Evolutionary conservation across 2,329 filamentous ascomycete species (phyloP), one percentile per base, ranked within the genome.

Genomic region (Taxawa tesnikishii): DNA sequence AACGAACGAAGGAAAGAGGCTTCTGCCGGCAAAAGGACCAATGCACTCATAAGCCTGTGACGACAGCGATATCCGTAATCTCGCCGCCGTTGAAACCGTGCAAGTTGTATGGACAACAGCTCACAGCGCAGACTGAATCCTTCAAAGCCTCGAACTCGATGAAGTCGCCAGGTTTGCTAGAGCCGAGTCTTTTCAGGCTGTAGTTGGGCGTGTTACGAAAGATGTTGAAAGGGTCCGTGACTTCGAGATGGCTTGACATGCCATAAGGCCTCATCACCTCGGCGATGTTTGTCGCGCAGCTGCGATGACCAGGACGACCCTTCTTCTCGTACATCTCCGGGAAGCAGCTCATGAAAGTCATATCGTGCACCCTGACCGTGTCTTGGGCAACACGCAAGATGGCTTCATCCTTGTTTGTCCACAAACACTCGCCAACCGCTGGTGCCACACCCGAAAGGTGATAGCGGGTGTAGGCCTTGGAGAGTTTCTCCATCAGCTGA

Each of bases 161-260:
- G 38, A 47, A 58, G 38, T 59, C 55, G 4, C 55, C 54, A 4
- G 55, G 41, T 43, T 48, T 53, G 32, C 51, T 55, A 32, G 44
- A 51, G n/a, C 50, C 48, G 25, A 59, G 35, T 12, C 43, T 43
- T 39, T 59, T 59, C 25, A 59, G 39, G 16, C 41, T 46, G 32
- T 56, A 58, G 33, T 55, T 52, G 11, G 56, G 55, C 26, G 55
- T 58, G 37, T 58, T 59, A 38, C 58, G 55, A 34, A 58, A 59
- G 33, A 56, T 43, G 43, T 59, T 59, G 42, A 58, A 59, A 10
- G 56, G 55, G 34, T 56, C 51, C 9, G 51, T 50, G 6, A 53
- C 46, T 17, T 58, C 51, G 15, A 56, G 40, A 26, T 44, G 43
- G 29, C 44, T 44, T 18, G 38, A 35, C 49, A 58, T 55, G 6